Evolutionary conservation across 306 rosid genomes (phyloP).

Genomic region (Cyclanthera cordifolia): DNA sequence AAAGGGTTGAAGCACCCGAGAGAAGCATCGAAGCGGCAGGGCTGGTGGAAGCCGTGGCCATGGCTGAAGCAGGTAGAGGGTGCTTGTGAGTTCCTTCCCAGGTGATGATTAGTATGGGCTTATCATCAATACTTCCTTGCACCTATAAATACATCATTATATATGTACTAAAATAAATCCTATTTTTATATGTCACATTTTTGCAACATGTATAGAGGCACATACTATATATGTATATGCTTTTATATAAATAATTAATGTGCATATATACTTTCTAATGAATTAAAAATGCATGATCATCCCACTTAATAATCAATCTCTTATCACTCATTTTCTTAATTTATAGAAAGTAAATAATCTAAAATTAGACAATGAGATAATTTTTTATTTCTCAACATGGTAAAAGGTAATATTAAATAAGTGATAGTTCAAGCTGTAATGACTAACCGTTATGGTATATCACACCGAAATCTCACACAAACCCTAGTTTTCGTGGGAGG

Average conservation of each 20-base stretch:
- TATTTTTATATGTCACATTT: not conserved
- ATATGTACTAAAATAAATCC: not conserved
- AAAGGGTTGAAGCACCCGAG: constrained; percentile 50
- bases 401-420: too few species aligned
- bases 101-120: constrained; percentile 70
- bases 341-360: too few species aligned
- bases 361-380: too few species aligned
- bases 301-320: too few species aligned
- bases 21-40: constrained; percentile 81
- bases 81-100: constrained; percentile 96
- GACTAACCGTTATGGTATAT: constrained; percentile 67
- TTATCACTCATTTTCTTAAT: too few species aligned
- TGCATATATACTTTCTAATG: too few species aligned
- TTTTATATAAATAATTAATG: too few species aligned
- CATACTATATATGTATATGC: too few species aligned
- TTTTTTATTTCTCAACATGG: too few species aligned
- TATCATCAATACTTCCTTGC: constrained; percentile 73
- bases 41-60: constrained; percentile 93
- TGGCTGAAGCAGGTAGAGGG: constrained; percentile 73
- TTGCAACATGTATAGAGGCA: too few species aligned
- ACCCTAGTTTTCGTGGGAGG: constrained; percentile 73
- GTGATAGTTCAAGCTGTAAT: not conserved
- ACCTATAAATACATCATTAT: constrained; percentile 30
- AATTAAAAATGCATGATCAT: too few species aligned
- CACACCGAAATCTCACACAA: constrained; percentile 77